Base-by-base conservation (phyloP, 371 early-diverging fungal species). In the Rhizopus microsporus region DNA sequence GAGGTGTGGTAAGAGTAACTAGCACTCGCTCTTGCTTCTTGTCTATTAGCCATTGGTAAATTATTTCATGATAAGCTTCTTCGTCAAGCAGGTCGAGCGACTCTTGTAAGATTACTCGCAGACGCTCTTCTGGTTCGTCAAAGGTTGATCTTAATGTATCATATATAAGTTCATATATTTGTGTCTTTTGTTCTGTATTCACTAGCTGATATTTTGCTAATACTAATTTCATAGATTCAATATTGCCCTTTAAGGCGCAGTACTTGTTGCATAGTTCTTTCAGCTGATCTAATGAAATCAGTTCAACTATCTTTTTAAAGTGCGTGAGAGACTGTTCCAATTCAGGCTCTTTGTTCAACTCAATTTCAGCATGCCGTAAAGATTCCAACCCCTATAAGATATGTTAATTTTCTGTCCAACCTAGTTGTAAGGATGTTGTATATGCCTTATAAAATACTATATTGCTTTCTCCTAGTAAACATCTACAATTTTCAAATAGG, bases 341-440 rank as follows among this genome's bases (percentile, higher is more conserved):
- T 17, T 51, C 40, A 33, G 51, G 34, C 5, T 51, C 9, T 13
- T 52, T 47, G 8, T 50, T 45, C 7, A 16, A 6, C 13, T 44
- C 33, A 39, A 37, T 44, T 37, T 29, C 33, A 29, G 51, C 64
- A 17, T 32, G 32, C 38, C 56, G 33, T 15, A 59, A 30, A 17
- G 53, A 56, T 37, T 65, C 65, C 7, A 48, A 23, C 34, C 63
- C 63, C 63, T 62, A 59, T 15, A 16, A 2, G 15, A 31, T 17
- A 40, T 15, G 4, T n/a, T 47, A 31, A n/a, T 33, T 34, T 49
- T 12, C 2, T 33, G 7, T 15, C 33, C 6, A 49, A 49, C 29
- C 7, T 29, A n/a, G n/a, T 12, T 43, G 5, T 43, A 45, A 16
- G 10, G 7, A 5, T 33, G n/a, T 17, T 10, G 45, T 39, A 12